Conservation (phyloP, 768 basidiomycete genomes). For the Naganishia vishniacii region DNA sequence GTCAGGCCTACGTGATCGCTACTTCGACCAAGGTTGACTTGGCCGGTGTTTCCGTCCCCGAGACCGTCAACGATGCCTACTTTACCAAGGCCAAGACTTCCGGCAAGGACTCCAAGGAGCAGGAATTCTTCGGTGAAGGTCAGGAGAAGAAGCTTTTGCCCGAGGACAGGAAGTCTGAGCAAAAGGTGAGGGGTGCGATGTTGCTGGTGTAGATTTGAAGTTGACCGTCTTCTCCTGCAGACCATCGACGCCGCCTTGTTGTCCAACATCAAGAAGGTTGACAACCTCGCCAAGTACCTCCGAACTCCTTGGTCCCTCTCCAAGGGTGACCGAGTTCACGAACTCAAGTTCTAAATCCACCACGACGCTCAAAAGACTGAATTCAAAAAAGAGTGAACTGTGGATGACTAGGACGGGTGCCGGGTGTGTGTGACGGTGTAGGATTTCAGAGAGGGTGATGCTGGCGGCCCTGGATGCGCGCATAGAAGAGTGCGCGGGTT, state of each 20-base stretch:
- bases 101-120: slow-evolving; percentile 74
- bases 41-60: slow-evolving; percentile 59
- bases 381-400: too few relatives aligned
- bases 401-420: background rate
- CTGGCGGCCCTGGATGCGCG: too few relatives aligned
- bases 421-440: background rate
- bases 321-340: slow-evolving; percentile 95
- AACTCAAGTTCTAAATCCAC: slow-evolving; percentile 71
- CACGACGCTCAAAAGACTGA: background rate
- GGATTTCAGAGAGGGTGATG: too few relatives aligned
- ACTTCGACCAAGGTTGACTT: slow-evolving; percentile 92
- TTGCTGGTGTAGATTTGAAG: background rate
- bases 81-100: slow-evolving; percentile 75
- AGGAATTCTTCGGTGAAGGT: slow-evolving; percentile 92
- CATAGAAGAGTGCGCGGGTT: background rate
- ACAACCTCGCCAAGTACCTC: slow-evolving; percentile 86
- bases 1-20: slow-evolving; percentile 97
- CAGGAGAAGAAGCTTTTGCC: slow-evolving; percentile 82
- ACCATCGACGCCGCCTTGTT: slow-evolving; percentile 57
- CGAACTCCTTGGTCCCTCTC: slow-evolving; percentile 87
- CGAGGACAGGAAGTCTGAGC: slow-evolving; percentile 78
- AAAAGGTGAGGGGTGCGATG: slow-evolving; percentile 71
- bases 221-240: slow-evolving; percentile 26
- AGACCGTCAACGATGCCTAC: slow-evolving; percentile 89
- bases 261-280: slow-evolving; percentile 80